Conservation (phyloP, 2,329 filamentous ascomycete species). For the Scedosporium boydii region DNA sequence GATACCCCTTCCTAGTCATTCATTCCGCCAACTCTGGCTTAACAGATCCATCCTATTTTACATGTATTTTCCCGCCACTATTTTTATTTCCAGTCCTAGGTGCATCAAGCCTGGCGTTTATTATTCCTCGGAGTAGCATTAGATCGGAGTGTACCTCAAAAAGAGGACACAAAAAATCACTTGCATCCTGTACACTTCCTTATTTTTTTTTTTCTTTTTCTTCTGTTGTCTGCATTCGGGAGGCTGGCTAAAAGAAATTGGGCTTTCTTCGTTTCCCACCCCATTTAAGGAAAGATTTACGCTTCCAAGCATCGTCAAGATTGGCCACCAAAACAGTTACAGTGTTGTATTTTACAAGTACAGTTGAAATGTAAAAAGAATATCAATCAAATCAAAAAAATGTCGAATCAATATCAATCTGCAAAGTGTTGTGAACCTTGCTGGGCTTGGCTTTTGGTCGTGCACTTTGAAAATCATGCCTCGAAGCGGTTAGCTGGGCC, state of each 20-base stretch:
- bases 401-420: neutral
- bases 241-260: neutral
- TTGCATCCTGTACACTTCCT: neutral
- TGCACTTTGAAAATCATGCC: neutral
- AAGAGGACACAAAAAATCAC: neutral
- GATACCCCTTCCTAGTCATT: constrained; percentile 6
- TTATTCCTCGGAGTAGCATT: constrained; percentile 1
- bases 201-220: neutral
- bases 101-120: constrained; percentile 3
- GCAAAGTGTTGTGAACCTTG: neutral
- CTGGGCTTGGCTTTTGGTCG: neutral
- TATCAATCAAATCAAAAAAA: neutral
- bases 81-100: neutral
- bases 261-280: neutral
- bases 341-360: neutral
- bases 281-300: neutral
- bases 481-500: neutral
- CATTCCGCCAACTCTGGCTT: constrained; percentile 8
- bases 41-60: neutral
- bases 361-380: neutral
- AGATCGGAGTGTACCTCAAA: neutral
- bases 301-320: neutral
- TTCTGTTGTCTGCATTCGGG: neutral
- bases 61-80: neutral
- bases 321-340: neutral